Percentiles rank a stretch among this genome's conserved stretches.
Evolutionary conservation across 2,329 filamentous ascomycete species (phyloP).

Genomic region (Herpotrichia juniperi): DNA sequence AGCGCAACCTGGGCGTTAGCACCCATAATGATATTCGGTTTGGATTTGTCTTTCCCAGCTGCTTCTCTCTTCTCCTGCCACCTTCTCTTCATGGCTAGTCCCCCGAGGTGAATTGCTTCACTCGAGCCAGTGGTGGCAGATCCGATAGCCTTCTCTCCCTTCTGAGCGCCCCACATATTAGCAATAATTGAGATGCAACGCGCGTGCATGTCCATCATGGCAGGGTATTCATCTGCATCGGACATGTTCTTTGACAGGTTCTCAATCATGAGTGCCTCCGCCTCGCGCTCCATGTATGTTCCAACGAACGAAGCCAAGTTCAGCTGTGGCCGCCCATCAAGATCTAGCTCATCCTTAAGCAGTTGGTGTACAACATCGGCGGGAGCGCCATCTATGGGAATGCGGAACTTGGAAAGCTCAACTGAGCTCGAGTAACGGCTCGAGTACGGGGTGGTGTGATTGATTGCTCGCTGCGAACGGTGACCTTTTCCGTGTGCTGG

Average conservation of each 20-base stretch:
- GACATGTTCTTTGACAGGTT: conserved; percentile 74
- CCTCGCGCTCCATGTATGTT: conserved; percentile 74
- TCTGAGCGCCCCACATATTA: conserved; percentile 67
- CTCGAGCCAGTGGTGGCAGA: conserved; percentile 74
- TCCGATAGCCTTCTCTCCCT: conserved; percentile 68
- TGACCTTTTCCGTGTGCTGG: conserved; percentile 48
- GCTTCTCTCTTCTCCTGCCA: conserved; percentile 70
- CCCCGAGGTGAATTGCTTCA: conserved; percentile 73
- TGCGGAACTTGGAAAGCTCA: conserved; percentile 65
- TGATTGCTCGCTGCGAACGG: conserved; percentile 46
- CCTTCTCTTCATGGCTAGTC: conserved; percentile 74
- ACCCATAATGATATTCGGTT: conserved; percentile 77
- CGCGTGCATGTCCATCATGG: conserved; percentile 62
- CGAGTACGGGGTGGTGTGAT: conserved; percentile 63
- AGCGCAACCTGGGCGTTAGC: conserved; percentile 75
- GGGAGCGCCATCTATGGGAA: conserved; percentile 63
- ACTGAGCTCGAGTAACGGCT: conserved; percentile 61
- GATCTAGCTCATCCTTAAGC: conserved; percentile 50
- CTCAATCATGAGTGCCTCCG: conserved; percentile 68
- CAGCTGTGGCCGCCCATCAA: conserved; percentile 63
- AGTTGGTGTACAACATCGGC: conserved; percentile 70
- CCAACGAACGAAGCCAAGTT: conserved; percentile 73
- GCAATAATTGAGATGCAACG: conserved; percentile 73
- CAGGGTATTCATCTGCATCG: conserved; percentile 62
- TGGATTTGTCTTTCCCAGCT: conserved; percentile 66